Evolutionary conservation across 2,329 filamentous ascomycete species (phyloP).

Genomic region (Phoma sp.): DNA sequence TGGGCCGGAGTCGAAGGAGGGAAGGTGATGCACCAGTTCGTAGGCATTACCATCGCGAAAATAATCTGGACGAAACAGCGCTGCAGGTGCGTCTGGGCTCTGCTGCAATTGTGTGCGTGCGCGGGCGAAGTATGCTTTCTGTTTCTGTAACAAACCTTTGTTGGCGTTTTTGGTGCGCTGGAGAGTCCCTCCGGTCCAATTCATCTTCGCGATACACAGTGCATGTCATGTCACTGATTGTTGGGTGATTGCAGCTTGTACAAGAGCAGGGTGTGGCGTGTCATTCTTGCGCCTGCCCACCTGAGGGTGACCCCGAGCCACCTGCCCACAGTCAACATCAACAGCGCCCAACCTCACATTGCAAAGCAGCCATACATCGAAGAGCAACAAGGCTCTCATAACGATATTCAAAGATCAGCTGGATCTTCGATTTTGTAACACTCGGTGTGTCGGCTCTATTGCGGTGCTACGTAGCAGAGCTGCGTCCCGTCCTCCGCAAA

Average conservation of each 20-base stretch:
- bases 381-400: background rate
- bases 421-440: background rate
- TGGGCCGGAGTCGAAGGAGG: slow-evolving; percentile 16
- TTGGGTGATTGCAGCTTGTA: background rate
- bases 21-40: slow-evolving; percentile 13
- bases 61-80: slow-evolving; percentile 37
- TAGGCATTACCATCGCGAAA: slow-evolving; percentile 21
- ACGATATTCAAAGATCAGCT: background rate
- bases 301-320: background rate
- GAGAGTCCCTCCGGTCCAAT: slow-evolving; percentile 58
- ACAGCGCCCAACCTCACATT: too few relatives aligned
- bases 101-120: slow-evolving; percentile 45
- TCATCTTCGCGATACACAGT: slow-evolving; percentile 44
- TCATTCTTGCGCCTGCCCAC: slow-evolving; percentile 15
- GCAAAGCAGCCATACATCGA: too few relatives aligned
- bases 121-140: slow-evolving; percentile 58
- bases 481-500: slow-evolving; percentile 20
- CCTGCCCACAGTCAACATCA: background rate
- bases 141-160: slow-evolving; percentile 48
- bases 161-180: slow-evolving; percentile 49
- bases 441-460: slow-evolving; percentile 21
- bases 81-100: slow-evolving; percentile 12
- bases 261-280: background rate
- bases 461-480: too few relatives aligned
- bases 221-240: background rate